Evolutionary conservation across 495 filamentous ascomycete genomes (phyloP).

Genomic region (Darksidea phi): DNA sequence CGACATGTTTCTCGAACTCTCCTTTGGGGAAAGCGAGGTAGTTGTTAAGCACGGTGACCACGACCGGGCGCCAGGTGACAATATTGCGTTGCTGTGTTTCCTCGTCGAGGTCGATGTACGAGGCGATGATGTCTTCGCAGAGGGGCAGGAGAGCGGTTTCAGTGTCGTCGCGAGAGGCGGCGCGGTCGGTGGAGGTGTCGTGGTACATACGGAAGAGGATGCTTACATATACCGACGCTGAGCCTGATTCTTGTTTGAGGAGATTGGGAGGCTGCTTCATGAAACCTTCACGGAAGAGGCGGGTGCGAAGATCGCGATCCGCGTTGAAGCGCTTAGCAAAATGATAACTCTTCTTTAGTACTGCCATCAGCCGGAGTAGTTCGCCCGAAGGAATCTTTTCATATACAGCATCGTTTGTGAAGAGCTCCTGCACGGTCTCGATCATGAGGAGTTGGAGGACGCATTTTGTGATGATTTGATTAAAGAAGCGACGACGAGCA

Average conservation of each 20-base stretch:
- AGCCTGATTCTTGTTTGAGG: conserved; percentile 95
- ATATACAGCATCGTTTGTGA: conserved; percentile 96
- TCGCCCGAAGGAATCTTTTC: conserved; percentile 84
- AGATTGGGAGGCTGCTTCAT: conserved; percentile 99
- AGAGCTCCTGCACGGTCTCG: conserved; percentile 96
- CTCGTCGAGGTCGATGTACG: conserved; percentile 80
- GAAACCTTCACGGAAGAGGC: conserved; percentile 94
- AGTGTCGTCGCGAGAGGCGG: conserved; percentile 71
- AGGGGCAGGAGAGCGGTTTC: conserved; percentile 92
- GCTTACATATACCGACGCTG: conserved; percentile 86
- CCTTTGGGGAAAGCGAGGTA: conserved; percentile 83
- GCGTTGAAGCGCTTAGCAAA: conserved; percentile 97
- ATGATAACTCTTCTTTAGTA: conserved; percentile 90
- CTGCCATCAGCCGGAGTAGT: conserved; percentile 84
- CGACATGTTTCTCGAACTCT: conserved; percentile 75
- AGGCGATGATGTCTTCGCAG: conserved; percentile 85
- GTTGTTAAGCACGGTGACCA: conserved; percentile 95
- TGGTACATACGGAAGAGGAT: conserved; percentile 97
- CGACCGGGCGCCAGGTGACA: conserved; percentile 91
- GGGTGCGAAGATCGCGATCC: conserved; percentile 91
- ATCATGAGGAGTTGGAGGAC: conserved; percentile 98
- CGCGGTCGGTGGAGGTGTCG: conserved; percentile 78
- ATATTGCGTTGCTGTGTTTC: conserved; percentile 96
- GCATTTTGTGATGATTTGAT: conserved; percentile 98
- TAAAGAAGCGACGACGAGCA: conserved; percentile 94